phyloP scores from a whole-genome alignment of 495 filamentous ascomycete species.

The Hypoxylon rickii region DNA sequence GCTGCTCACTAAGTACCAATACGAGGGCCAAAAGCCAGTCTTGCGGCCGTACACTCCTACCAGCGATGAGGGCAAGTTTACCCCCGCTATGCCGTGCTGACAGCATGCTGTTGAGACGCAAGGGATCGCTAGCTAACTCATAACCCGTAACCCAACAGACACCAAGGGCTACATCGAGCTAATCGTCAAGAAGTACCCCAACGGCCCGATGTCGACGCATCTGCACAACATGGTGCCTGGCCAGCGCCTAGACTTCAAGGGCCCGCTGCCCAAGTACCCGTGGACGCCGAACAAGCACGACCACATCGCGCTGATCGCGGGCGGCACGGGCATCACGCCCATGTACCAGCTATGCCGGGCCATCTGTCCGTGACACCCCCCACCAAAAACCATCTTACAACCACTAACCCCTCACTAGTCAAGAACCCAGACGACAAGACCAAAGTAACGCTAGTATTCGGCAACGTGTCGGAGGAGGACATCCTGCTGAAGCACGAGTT shows the following conservation, averaged over 20 bases:
- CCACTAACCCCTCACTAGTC: too few relatives aligned
- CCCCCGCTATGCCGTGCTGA: background rate
- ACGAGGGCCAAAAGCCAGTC: constrained; percentile 76
- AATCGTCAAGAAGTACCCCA: constrained; percentile 86
- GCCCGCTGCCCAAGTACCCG: constrained; percentile 90
- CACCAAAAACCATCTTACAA: too few relatives aligned
- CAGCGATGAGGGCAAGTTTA: constrained; percentile 74
- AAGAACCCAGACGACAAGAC: constrained; percentile 95
- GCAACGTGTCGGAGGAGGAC: constrained; percentile 83
- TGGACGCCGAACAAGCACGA: constrained; percentile 94
- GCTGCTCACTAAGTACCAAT: constrained; percentile 85
- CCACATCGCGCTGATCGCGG: constrained; percentile 89
- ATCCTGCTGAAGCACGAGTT: constrained; percentile 87
- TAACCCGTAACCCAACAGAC: constrained; percentile 46
- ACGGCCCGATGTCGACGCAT: constrained; percentile 89
- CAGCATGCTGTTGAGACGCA: background rate
- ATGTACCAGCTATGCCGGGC: constrained; percentile 82
- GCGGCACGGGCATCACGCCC: constrained; percentile 94
- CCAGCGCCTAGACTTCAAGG: constrained; percentile 86
- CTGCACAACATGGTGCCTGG: constrained; percentile 80
- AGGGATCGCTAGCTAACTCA: too few relatives aligned
- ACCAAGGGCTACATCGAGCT: constrained; percentile 81
- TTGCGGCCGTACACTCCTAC: constrained; percentile 92
- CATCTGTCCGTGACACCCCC: too few relatives aligned
- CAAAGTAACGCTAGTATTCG: constrained; percentile 92